Percentiles rank a stretch among this genome's conserved stretches.
Conservation (phyloP, 129 eudicot species). For the Tagetes patula region DNA sequence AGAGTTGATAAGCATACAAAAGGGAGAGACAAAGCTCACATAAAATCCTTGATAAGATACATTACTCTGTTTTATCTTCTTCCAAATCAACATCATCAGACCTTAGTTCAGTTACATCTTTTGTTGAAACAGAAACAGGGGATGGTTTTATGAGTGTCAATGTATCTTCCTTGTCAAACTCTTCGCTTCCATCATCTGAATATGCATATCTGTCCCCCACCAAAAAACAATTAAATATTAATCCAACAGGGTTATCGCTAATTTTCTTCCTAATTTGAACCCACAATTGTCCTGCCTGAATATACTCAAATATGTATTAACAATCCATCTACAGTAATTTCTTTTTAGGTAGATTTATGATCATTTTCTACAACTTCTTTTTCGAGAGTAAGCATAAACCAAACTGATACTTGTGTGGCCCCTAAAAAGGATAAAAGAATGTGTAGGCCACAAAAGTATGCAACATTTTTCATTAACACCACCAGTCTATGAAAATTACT, state of each 20-base stretch:
- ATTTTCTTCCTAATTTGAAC: too few species aligned
- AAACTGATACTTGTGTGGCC: not conserved
- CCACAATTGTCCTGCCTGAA: not conserved
- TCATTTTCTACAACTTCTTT: not conserved
- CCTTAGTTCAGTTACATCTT: slow-evolving; percentile 43
- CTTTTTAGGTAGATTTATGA: not conserved
- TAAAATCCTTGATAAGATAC: not conserved
- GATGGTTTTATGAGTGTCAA: slow-evolving; percentile 85
- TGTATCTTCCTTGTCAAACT: slow-evolving; percentile 85
- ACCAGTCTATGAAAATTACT: not conserved
- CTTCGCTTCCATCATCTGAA: slow-evolving; percentile 85
- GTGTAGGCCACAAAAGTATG: not conserved
- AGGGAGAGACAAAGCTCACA: slow-evolving; percentile 18
- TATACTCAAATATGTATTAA: not conserved
- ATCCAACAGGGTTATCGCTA: not conserved
- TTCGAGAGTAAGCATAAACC: not conserved
- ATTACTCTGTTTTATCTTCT: slow-evolving; percentile 82
- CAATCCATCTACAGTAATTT: not conserved
- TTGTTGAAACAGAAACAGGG: slow-evolving; percentile 50
- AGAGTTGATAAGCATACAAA: slow-evolving; percentile 36
- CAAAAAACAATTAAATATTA: not conserved
- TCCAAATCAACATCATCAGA: slow-evolving; percentile 53
- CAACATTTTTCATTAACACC: not conserved
- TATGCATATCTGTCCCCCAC: slow-evolving; percentile 69
- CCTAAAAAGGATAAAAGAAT: not conserved